Conservation (phyloP, 495 filamentous ascomycete genomes). For the Aspergillus egyptiacus region DNA sequence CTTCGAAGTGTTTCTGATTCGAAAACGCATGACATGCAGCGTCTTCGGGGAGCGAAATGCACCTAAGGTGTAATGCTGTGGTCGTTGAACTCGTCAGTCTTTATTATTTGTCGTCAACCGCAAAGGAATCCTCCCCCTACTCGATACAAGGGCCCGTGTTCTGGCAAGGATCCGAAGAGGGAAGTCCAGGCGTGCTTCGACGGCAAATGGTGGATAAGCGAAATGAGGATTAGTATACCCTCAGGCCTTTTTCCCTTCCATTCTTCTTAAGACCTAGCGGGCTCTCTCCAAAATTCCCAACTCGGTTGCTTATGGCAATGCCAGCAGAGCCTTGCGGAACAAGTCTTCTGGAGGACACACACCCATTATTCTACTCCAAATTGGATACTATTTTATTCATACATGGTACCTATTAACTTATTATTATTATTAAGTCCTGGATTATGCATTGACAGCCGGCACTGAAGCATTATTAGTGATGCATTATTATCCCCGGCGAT, state of each 20-base stretch:
- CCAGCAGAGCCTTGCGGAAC: conserved; percentile 6
- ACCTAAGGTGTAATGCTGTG: conserved; percentile 3
- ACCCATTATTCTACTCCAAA: background rate
- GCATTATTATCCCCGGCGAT: conserved; percentile 1
- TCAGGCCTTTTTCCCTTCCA: background rate
- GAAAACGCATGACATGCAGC: conserved; percentile 15
- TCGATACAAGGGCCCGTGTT: background rate
- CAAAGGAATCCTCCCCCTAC: background rate
- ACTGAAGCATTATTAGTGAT: background rate
- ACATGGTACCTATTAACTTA: background rate
- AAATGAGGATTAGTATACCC: background rate
- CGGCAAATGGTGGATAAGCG: background rate
- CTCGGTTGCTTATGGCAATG: conserved; percentile 12
- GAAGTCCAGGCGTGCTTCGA: background rate
- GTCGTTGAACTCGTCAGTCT: too few species aligned
- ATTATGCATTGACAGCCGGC: background rate
- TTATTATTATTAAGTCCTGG: too few species aligned
- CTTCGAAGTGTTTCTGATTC: background rate
- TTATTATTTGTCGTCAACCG: background rate
- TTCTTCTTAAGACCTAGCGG: conserved; percentile 8
- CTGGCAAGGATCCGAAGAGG: background rate
- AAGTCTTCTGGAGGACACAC: conserved; percentile 1
- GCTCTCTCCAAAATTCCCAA: background rate
- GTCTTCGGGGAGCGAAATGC: conserved; percentile 10
- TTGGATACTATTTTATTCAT: conserved; percentile 1